A percentile compares a stretch with the other conserved stretches of the same genome.
Conservation (phyloP, 225 moss, liverwort and hornwort genomes). For the Rhytidiadelphus loreus region DNA sequence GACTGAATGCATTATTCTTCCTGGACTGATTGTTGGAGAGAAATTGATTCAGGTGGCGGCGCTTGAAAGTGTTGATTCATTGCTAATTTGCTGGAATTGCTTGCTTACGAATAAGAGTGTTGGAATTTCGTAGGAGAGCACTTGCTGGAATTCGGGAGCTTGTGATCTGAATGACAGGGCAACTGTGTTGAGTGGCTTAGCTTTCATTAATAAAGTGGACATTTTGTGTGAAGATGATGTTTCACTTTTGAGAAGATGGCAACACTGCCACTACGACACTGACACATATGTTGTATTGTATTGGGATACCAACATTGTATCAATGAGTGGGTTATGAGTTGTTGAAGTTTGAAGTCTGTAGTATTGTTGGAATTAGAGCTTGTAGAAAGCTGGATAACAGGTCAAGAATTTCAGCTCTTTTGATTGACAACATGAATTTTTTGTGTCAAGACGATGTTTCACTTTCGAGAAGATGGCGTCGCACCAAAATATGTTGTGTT, state of each 20-base stretch:
- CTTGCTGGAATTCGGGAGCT: background rate
- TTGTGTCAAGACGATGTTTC: background rate
- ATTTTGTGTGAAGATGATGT: background rate
- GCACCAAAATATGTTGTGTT: background rate
- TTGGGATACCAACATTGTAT: background rate
- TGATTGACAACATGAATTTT: no score
- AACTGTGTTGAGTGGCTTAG: background rate
- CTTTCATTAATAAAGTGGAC: background rate
- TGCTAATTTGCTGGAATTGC: background rate
- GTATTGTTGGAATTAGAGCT: background rate
- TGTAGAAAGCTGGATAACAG: background rate
- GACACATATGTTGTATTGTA: background rate
- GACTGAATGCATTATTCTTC: background rate
- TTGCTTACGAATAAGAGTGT: background rate
- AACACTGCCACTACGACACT: background rate
- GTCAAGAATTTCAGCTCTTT: background rate
- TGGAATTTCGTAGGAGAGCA: background rate
- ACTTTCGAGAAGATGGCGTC: background rate
- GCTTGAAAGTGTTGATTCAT: background rate
- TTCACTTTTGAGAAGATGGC: background rate
- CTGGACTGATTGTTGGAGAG: background rate
- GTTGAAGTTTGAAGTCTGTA: background rate
- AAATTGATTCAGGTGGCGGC: background rate
- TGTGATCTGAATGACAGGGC: background rate
- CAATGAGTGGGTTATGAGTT: background rate